Evolutionary conservation across 2,329 filamentous ascomycete species (phyloP).

Genomic region (Claviceps capensis): DNA sequence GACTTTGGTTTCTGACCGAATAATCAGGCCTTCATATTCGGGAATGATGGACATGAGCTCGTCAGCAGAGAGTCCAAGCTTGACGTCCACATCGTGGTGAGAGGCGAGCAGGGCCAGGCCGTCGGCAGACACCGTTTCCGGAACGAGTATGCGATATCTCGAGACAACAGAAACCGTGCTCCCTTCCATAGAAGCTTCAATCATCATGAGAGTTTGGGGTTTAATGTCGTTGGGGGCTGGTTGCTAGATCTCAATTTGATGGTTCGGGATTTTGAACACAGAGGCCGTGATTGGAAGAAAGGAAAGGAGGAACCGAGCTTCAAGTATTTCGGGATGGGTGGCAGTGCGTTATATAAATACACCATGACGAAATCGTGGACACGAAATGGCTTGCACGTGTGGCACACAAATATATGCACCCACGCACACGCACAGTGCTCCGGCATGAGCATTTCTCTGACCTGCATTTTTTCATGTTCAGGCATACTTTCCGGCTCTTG

Average conservation of each 20-base stretch:
- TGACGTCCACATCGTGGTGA: constrained; percentile 56
- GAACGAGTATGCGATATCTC: constrained; percentile 48
- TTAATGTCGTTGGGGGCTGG: not conserved
- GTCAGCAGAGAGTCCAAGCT: constrained; percentile 44
- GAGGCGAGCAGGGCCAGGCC: constrained; percentile 55
- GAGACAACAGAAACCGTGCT: constrained; percentile 3
- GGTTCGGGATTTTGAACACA: too few species aligned
- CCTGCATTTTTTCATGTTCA: too few species aligned
- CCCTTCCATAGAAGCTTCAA: constrained; percentile 12
- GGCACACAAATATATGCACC: not conserved
- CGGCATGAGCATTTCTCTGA: not conserved
- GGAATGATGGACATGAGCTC: constrained; percentile 55
- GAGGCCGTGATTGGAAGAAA: not conserved
- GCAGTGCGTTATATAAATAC: not conserved
- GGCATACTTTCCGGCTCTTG: not conserved
- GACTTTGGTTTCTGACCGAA: constrained; percentile 72
- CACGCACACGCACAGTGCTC: not conserved
- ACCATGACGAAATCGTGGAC: not conserved
- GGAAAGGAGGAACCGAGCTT: not conserved
- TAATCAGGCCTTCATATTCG: constrained; percentile 61
- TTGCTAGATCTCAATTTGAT: too few species aligned
- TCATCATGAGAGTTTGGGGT: constrained; percentile 9
- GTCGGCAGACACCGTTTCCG: constrained; percentile 70
- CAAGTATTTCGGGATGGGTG: not conserved
- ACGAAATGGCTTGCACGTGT: not conserved